A percentile compares a stretch with the other conserved stretches of the same genome.
Conservation (phyloP, 208 protist species). For the Vickermania ingenoplastis region DNA sequence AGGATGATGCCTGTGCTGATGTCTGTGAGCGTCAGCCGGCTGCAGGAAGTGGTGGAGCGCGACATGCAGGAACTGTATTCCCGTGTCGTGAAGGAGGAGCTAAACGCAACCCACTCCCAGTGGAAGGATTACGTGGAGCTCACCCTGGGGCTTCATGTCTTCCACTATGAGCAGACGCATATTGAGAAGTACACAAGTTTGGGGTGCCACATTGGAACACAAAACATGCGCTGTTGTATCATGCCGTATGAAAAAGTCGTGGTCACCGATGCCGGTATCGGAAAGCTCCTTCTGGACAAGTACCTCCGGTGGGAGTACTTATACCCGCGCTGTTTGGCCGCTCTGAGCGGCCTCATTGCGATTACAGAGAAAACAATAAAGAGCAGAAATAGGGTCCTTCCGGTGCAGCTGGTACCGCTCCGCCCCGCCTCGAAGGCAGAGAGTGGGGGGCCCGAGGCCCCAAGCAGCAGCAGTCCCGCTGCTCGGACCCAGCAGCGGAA, state of each 20-base stretch:
- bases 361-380: no score
- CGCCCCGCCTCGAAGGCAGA: no score
- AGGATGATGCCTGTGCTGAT: neutral
- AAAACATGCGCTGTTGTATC: neutral
- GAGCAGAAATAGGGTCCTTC: no score
- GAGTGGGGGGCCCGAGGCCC: no score
- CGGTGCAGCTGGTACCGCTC: no score
- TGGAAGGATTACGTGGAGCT: neutral
- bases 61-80: neutral
- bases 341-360: neutral
- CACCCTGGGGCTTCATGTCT: neutral
- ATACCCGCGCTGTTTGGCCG: neutral
- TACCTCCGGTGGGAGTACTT: conserved; percentile 1
- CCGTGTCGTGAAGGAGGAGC: neutral
- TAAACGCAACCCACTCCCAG: neutral
- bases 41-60: neutral
- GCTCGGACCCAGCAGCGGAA: no score
- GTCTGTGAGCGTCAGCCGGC: neutral
- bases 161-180: neutral
- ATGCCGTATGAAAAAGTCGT: neutral
- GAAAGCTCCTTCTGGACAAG: neutral
- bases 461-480: no score
- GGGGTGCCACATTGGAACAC: neutral
- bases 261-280: neutral
- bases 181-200: neutral